Evolutionary conservation across 2,329 filamentous ascomycete genomes (phyloP).

Genomic region (Didymella sp.): DNA sequence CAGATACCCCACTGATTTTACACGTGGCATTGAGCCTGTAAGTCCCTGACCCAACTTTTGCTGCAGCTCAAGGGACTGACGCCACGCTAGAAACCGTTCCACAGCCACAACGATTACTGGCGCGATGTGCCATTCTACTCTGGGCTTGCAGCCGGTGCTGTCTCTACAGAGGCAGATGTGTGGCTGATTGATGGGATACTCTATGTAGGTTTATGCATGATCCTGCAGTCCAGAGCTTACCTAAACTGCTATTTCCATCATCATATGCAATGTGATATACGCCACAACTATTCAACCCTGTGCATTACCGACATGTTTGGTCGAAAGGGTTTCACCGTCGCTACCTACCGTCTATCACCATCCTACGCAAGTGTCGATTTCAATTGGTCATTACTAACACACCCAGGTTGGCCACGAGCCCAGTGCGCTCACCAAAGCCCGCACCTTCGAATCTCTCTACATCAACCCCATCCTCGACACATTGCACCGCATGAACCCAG

Average conservation of each 20-base stretch:
- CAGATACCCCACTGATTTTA: constrained; percentile 67
- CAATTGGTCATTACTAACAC: background rate
- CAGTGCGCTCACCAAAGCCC: constrained; percentile 58
- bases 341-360: background rate
- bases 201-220: constrained; percentile 51
- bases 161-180: constrained; percentile 66
- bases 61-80: background rate
- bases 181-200: constrained; percentile 65
- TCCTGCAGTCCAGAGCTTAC: background rate
- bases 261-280: background rate
- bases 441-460: constrained; percentile 66
- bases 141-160: constrained; percentile 64
- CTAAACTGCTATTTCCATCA: background rate
- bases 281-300: background rate
- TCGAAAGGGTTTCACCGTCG: no score
- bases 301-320: no score
- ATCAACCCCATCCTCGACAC: constrained; percentile 65
- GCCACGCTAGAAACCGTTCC: constrained; percentile 56
- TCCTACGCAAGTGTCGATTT: background rate
- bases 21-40: constrained; percentile 65
- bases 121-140: constrained; percentile 57
- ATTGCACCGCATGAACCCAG: constrained; percentile 63
- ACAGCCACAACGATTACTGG: constrained; percentile 69
- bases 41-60: constrained; percentile 16
- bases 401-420: constrained; percentile 63